Percentiles rank a stretch among this genome's conserved stretches.
Evolutionary conservation across 805 yeast species (phyloP).

Genomic region (Yarrowia osloensis): DNA sequence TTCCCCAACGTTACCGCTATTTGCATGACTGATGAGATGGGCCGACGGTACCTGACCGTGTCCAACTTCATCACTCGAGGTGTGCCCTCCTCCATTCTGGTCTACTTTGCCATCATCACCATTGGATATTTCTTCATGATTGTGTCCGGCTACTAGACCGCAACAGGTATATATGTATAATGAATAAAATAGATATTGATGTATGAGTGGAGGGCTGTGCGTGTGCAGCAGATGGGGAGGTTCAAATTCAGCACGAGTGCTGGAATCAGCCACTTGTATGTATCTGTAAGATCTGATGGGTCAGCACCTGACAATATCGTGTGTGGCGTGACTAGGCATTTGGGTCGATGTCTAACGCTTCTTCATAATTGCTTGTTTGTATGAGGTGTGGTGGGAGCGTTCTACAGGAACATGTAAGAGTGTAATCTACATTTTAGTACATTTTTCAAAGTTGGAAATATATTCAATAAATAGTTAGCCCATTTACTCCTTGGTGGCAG

Average conservation of each 20-base stretch:
- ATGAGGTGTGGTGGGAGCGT: neutral
- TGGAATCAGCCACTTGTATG: too few relatives aligned
- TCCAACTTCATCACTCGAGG: conserved; percentile 86
- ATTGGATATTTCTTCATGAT: conserved; percentile 78
- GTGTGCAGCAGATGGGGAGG: too few relatives aligned
- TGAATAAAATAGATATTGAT: neutral
- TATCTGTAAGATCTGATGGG: too few relatives aligned
- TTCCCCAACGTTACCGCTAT: conserved; percentile 98
- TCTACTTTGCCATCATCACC: conserved; percentile 70
- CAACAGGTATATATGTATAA: neutral
- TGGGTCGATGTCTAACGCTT: too few relatives aligned
- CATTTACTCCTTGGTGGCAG: neutral
- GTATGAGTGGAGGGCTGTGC: too few relatives aligned
- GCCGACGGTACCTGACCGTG: conserved; percentile 85
- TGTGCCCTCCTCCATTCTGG: conserved; percentile 79
- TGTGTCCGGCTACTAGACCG: conserved; percentile 52
- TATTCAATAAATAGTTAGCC: neutral
- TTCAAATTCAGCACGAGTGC: too few relatives aligned
- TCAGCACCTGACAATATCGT: too few relatives aligned
- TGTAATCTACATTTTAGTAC: too few relatives aligned
- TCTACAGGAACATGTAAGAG: too few relatives aligned
- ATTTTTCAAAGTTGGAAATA: too few relatives aligned
- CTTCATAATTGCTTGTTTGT: too few relatives aligned
- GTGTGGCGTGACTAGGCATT: too few relatives aligned
- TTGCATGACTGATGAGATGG: conserved; percentile 89